Evolutionary conservation across 2,329 filamentous ascomycete genomes (phyloP), one percentile per base, ranked within the genome.

Genomic region (Plenodomus biglobosus): DNA sequence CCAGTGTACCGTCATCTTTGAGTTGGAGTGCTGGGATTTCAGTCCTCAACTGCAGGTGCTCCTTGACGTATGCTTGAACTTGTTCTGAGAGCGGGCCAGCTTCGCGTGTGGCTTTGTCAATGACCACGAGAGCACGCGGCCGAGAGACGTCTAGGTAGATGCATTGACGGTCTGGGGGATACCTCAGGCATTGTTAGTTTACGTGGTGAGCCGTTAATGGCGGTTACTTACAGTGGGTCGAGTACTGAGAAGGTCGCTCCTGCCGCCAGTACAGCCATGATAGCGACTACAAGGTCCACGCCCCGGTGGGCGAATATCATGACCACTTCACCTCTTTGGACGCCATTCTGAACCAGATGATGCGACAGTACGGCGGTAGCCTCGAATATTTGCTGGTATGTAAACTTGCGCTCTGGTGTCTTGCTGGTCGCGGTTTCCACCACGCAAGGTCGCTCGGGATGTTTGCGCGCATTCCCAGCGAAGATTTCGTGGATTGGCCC

Each of bases 261-360:
- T 32, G 82, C 80, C 50, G 79, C 80, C 41, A 81, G 66, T 3
- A 76, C 75, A 50, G 91, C 92, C 89, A 96, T 95, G 44, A 91
- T 85, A 30, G 87, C 84, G 7, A 88, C 83, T 0, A 88, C 86
- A 35, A 89, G 73, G 61, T 89, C 89, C 27, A 96, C 91, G 47
- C 85, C 85, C 48, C 92, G 84, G 73, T 96, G 83, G 46, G 90
- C 90, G 67, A 85, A 96, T 55, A 94, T 88, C 89, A 96, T 95
- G 62, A 96, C 90, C 2, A 96, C 91, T 66, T 97, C 91, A 8
- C 90, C 91, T 58, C 84, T 78, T 50, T 85, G 79, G 55, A 90
- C 79, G 48, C 92, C 91, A 62, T 84, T 80, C 42, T 86, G 78
- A 44, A 87, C 81, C 17, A 96, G 79, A 66, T 95, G 83, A 73